Evolutionary conservation across 495 filamentous ascomycete genomes (phyloP).

Genomic region (Beverwykella pulmonaria): DNA sequence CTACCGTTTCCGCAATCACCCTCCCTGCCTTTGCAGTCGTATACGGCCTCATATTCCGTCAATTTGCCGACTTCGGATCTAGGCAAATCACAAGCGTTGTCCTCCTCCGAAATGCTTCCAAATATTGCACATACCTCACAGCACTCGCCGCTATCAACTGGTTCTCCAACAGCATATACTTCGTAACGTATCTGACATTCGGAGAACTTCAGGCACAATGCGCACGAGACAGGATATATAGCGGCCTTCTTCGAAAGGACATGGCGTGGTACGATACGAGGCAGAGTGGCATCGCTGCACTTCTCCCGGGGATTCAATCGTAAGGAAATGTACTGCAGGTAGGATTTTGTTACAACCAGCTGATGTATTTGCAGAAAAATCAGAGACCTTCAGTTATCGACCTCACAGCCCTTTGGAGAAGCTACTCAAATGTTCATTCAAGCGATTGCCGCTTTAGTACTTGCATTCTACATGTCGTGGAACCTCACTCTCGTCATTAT

Average conservation of each 20-base stretch:
- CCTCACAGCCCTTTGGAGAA: conserved; percentile 76
- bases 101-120: conserved; percentile 59
- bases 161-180: conserved; percentile 66
- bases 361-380: conserved; percentile 61
- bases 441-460: conserved; percentile 61
- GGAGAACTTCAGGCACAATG: conserved; percentile 77
- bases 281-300: conserved; percentile 69
- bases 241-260: conserved; percentile 67
- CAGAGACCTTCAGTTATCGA: conserved; percentile 78
- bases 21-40: conserved; percentile 69
- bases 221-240: conserved; percentile 66
- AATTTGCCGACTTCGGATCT: conserved; percentile 67
- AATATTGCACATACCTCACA: conserved; percentile 60
- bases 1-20: conserved; percentile 63
- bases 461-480: conserved; percentile 82
- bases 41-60: conserved; percentile 74
- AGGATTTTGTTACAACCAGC: neutral
- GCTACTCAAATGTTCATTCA: conserved; percentile 63
- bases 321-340: conserved; percentile 50
- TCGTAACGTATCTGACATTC: conserved; percentile 69
- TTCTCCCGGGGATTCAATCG: conserved; percentile 74
- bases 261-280: conserved; percentile 82
- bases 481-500: conserved; percentile 82
- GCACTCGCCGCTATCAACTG: conserved; percentile 65
- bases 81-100: conserved; percentile 53